phyloP scores from a whole-genome alignment of 2,329 filamentous ascomycete genomes.

The Xylariaceae sp. region DNA sequence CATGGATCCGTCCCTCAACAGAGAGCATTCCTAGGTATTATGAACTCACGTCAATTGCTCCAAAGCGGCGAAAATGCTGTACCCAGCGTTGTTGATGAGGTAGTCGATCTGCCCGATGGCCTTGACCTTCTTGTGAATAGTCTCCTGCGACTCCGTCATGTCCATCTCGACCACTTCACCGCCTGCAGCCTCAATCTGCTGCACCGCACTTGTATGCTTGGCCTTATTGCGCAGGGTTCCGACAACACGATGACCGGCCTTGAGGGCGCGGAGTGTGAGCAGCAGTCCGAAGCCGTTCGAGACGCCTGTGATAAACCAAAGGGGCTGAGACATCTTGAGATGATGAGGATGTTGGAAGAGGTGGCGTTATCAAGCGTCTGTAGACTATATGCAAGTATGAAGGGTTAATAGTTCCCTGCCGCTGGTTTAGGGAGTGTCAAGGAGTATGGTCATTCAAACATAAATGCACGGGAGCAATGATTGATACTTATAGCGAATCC shows the following conservation, averaged over 20 bases:
- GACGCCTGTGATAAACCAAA: constrained; percentile 45
- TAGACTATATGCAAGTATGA: background rate
- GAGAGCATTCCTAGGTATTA: too few species aligned
- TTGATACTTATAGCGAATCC: background rate
- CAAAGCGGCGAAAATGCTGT: constrained; percentile 33
- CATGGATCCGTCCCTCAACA: too few species aligned
- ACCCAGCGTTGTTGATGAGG: constrained; percentile 42
- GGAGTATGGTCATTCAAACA: background rate
- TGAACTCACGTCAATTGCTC: constrained; percentile 37
- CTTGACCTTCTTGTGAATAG: constrained; percentile 37
- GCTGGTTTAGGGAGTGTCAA: too few species aligned
- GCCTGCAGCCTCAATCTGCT: constrained; percentile 38
- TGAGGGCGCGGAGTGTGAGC: constrained; percentile 40
- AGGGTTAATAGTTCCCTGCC: too few species aligned
- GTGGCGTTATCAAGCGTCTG: too few species aligned
- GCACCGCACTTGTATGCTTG: constrained; percentile 33
- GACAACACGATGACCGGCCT: constrained; percentile 42
- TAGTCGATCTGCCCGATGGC: constrained; percentile 39
- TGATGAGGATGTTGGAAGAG: background rate
- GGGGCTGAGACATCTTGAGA: constrained; percentile 33
- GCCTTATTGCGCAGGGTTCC: constrained; percentile 41
- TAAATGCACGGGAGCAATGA: background rate
- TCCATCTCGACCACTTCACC: constrained; percentile 42
- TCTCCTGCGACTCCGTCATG: constrained; percentile 39
- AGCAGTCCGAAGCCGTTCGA: constrained; percentile 44